Conservation (phyloP, 305 asterid genomes). For the Plantago coronopus region DNA sequence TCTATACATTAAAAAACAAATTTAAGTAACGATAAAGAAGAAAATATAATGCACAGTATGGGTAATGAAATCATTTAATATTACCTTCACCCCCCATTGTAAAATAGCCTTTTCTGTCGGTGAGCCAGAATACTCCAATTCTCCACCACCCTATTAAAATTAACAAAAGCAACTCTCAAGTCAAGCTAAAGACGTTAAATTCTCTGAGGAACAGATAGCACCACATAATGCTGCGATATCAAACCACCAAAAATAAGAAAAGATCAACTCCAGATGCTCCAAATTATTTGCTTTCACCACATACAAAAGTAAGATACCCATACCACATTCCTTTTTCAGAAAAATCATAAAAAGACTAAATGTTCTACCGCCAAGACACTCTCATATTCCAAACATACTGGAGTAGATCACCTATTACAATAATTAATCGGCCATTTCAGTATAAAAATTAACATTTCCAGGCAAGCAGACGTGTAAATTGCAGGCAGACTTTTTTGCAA, state of each 20-base stretch:
- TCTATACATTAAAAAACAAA: constrained; percentile 36
- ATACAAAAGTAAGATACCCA: no score
- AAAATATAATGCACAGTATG: constrained; percentile 6
- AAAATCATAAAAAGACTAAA: no score
- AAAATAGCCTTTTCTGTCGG: constrained; percentile 97
- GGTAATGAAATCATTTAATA: constrained; percentile 13
- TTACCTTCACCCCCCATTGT: constrained; percentile 85
- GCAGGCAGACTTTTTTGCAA: no score
- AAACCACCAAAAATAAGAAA: neutral
- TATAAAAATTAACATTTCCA: no score
- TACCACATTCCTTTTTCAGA: no score
- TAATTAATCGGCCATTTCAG: no score
- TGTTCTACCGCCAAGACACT: no score
- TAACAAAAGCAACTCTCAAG: constrained; percentile 17
- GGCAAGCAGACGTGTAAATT: no score
- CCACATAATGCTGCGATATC: constrained; percentile 3
- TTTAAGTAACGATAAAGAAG: constrained; percentile 12
- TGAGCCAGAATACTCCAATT: constrained; percentile 77
- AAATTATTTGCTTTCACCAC: neutral
- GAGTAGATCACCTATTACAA: no score
- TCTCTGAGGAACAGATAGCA: neutral
- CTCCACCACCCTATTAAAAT: constrained; percentile 65
- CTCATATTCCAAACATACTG: no score
- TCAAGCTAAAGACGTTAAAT: neutral
- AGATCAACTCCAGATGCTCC: neutral